Evolutionary conservation across 129 eudicot species (phyloP), one percentile per base, ranked within the genome.

Genomic region (Tanacetum coccineum): DNA sequence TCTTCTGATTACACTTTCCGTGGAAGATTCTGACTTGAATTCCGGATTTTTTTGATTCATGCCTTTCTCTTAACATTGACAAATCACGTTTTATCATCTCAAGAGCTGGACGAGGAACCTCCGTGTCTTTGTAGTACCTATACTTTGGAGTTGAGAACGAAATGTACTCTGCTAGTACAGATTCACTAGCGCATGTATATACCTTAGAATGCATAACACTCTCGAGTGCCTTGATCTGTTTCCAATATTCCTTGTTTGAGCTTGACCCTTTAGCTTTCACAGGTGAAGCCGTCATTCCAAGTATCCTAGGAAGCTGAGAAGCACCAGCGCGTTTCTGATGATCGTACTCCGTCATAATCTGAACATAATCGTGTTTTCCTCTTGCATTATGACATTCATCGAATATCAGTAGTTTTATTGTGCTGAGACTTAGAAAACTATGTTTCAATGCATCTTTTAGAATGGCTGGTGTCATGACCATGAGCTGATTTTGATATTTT

Each of bases 221-320:
- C 68, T 94, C 99, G 6, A 94, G 97, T 10, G 78, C 75, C 0
- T 15, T 30, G 8, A 94, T 94, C 67, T 89, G 84, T 17, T 87
- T 68, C 96, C 95, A 84, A 64, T 82, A 84, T 51, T 26, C 69
- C 3, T 18, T 13, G 3, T 55, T 68, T 4, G 84, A 71, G 70
- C 60, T 57, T 30, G 87, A 80, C 71, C 82, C 97, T 94, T 89
- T 94, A 13, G 96, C 83, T 78, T 94, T 87, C 19, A 94, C 79
- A 39, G 90, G 99, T 21, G 96, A 89, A 61, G 99, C 99, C n/a
- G 99, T 94, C 96, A 89, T 86, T 53, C 99, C 99, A 39, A 94
- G 85, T 73, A 94, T 76, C 81, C 93, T 81, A 20, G 99, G 99
- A 71, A 81, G 88, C 20, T 74, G 75, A 39, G 58, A 22, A 52